Percentiles rank a stretch among this genome's conserved stretches.
Evolutionary conservation across 2,329 filamentous ascomycete genomes (phyloP).

Genomic region (Phoma herbarum): DNA sequence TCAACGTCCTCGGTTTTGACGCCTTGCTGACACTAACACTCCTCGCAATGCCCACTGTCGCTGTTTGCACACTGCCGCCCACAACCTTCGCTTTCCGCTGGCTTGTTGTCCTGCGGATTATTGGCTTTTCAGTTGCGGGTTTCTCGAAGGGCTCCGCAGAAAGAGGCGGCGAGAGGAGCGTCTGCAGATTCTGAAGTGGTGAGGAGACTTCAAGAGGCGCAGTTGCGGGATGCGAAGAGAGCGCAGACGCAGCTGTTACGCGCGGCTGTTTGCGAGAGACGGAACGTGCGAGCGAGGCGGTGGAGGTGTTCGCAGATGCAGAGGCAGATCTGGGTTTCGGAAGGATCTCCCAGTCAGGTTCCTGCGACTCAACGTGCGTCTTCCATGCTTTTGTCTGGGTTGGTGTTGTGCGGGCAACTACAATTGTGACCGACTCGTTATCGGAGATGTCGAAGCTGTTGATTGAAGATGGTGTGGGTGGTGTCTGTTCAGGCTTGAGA

Average conservation of each 20-base stretch:
- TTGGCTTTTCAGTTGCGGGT: slow-evolving; percentile 18
- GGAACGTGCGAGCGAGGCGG: slow-evolving; percentile 13
- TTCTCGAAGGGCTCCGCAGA: slow-evolving; percentile 21
- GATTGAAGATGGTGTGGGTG: slow-evolving; percentile 39
- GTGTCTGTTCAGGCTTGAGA: slow-evolving; percentile 24
- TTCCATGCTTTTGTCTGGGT: slow-evolving; percentile 28
- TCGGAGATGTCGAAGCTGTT: slow-evolving; percentile 43
- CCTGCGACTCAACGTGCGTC: slow-evolving; percentile 35
- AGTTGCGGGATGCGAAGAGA: slow-evolving; percentile 39
- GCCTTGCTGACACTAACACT: slow-evolving; percentile 45
- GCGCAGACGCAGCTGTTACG: slow-evolving; percentile 39
- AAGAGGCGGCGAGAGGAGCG: slow-evolving; percentile 29
- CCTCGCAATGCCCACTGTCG: slow-evolving; percentile 46
- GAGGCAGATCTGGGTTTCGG: slow-evolving; percentile 27
- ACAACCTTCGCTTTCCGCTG: slow-evolving; percentile 16
- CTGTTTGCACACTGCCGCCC: slow-evolving; percentile 21
- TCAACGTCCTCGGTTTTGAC: slow-evolving; percentile 33
- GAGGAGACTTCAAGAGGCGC: slow-evolving; percentile 35
- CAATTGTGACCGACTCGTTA: slow-evolving; percentile 40
- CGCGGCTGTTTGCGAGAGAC: slow-evolving; percentile 29
- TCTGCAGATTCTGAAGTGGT: slow-evolving; percentile 31
- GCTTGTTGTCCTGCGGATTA: slow-evolving; percentile 24
- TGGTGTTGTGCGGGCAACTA: slow-evolving; percentile 30
- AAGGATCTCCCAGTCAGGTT: slow-evolving; percentile 46
- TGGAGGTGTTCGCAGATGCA: slow-evolving; percentile 3